Base-by-base conservation (phyloP, 225 moss, liverwort and hornwort genomes). In the Sphagnum contortum region DNA sequence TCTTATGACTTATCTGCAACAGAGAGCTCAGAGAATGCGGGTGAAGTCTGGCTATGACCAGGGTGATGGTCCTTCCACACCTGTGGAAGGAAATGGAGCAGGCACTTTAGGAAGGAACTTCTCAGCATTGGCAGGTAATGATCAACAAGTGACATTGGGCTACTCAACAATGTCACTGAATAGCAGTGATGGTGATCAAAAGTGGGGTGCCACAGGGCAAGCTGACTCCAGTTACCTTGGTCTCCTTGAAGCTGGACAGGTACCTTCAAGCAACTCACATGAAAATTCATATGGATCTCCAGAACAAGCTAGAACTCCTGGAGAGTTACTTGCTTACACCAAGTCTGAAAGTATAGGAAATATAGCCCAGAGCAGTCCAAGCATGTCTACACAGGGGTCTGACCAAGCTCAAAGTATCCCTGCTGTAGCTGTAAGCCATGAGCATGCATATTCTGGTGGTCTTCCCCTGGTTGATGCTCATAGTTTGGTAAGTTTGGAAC, bases 1-100 rank as follows among this genome's bases (percentile, higher is more conserved):
- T 81, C 91, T 98, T 29, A 98, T 98, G 98, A 77, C 82, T 48
- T 88, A 86, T 29, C 55, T 98, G 75, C 98, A 98, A 64, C 91
- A 84, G 59, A 89, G 79, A 75, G 93, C 77, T 69, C 98, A 98
- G 79, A 87, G 93, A 65, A 84, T 68, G 5, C 83, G 86, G 72
- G 60, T 76, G 10, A 98, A 89, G 63, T 69, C 74, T 73, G 64
- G 72, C 49, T 64, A 75, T 69, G 90, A 98, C 64, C 88, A 84
- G 48, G 79, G 79, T 73, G 79, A 90, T 60, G 50, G 77, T 57
- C 64, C 83, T 13, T 90, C 81, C 61, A 64, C 72, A 48, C 55
- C 70, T 57, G 48, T 61, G 4, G 88, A 83, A 70, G 83, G 70
- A 59, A 83, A 68, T 76, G 81, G 76, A 13, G 79, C 72, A 48